phyloP scores from a whole-genome alignment of 2,329 filamentous ascomycete genomes.

The Cylindrodendrum hubeiense region DNA sequence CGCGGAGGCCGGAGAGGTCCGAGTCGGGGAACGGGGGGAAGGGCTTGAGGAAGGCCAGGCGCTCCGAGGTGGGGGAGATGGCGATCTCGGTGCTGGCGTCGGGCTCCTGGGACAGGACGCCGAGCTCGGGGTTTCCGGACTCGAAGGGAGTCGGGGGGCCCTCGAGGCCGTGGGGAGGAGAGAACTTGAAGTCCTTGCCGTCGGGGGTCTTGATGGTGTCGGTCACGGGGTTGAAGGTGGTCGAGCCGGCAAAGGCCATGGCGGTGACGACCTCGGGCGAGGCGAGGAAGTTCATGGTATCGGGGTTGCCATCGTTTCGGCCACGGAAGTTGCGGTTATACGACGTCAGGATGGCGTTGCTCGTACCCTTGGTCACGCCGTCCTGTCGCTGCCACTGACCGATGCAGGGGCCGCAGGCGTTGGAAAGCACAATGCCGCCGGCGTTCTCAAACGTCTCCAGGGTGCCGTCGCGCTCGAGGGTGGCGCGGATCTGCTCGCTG shows the following conservation, averaged over 20 bases:
- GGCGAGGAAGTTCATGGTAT: constrained; percentile 98
- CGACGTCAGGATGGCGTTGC: constrained; percentile 94
- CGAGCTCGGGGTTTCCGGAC: constrained; percentile 79
- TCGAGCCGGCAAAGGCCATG: constrained; percentile 91
- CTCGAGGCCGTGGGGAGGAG: constrained; percentile 79
- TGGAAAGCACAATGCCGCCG: constrained; percentile 93
- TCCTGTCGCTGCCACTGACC: constrained; percentile 97
- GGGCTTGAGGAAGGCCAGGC: constrained; percentile 90
- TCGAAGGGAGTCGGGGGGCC: constrained; percentile 77
- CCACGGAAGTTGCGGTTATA: constrained; percentile 99
- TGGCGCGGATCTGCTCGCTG: constrained; percentile 96
- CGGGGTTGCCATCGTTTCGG: constrained; percentile 95
- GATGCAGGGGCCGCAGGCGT: constrained; percentile 93
- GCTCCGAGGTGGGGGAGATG: constrained; percentile 88
- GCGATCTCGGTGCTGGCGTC: constrained; percentile 79
- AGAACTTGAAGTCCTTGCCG: constrained; percentile 87
- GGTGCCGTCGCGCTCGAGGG: constrained; percentile 90
- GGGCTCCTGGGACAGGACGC: constrained; percentile 78
- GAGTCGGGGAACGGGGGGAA: constrained; percentile 84
- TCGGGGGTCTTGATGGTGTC: constrained; percentile 85
- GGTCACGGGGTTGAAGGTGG: constrained; percentile 95
- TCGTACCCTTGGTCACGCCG: constrained; percentile 83
- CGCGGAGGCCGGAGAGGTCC: constrained; percentile 82
- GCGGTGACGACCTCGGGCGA: constrained; percentile 97
- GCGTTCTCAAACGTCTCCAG: constrained; percentile 96